Conservation (phyloP, 2,329 filamentous ascomycete species). For the Phyllachora maydis region DNA sequence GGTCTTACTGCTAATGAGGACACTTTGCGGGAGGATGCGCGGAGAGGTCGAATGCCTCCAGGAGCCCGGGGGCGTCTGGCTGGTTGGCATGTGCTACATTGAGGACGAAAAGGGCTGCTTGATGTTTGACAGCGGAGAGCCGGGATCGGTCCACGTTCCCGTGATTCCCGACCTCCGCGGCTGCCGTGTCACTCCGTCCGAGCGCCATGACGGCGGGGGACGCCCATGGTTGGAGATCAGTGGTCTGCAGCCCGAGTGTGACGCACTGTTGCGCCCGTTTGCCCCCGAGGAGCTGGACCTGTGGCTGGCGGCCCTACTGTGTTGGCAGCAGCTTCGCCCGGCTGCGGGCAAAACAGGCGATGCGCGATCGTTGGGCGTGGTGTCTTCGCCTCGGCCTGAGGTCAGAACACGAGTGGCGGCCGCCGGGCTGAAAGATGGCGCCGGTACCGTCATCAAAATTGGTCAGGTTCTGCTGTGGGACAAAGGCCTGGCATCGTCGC, state of each 20-base stretch:
- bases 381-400: constrained; percentile 17
- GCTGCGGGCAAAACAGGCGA: constrained; percentile 31
- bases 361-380: constrained; percentile 14
- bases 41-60: constrained; percentile 56
- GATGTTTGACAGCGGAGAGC: constrained; percentile 53
- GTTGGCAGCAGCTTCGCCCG: constrained; percentile 59
- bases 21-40: constrained; percentile 58
- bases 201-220: no score
- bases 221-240: constrained; percentile 32
- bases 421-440: constrained; percentile 36
- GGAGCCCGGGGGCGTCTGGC: constrained; percentile 41
- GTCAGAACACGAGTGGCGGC: constrained; percentile 20
- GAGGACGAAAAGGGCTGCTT: constrained; percentile 56
- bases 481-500: constrained; percentile 38
- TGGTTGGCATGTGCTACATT: constrained; percentile 53
- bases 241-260: constrained; percentile 29
- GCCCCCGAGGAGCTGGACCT: constrained; percentile 48
- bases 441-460: constrained; percentile 93
- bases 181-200: constrained; percentile 43
- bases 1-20: constrained; percentile 57
- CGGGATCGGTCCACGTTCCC: constrained; percentile 40
- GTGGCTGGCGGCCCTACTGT: constrained; percentile 63
- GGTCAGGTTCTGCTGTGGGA: constrained; percentile 87
- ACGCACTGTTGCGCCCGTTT: constrained; percentile 44
- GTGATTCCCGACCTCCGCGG: constrained; percentile 57